Conservation (phyloP, 257 asterid species). For the Solanum rostratum region DNA sequence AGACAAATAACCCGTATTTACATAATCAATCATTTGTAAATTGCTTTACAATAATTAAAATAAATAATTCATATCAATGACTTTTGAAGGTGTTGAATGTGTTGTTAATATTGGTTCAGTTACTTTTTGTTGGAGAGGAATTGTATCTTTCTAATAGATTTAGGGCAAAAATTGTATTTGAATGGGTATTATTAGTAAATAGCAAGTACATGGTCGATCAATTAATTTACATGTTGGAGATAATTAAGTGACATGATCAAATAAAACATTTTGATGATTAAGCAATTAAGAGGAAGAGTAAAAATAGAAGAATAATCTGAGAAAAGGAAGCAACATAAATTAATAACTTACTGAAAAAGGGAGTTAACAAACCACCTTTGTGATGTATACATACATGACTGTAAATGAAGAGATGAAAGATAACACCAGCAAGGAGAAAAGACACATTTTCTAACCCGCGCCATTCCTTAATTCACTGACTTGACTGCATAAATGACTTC, state of each 20-base stretch:
- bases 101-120: background rate
- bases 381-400: background rate
- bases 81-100: background rate
- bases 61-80: background rate
- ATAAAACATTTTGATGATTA: no score
- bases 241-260: no score
- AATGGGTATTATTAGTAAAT: no score
- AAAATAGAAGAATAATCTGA: background rate
- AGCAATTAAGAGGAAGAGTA: background rate
- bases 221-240: no score
- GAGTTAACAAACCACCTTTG: background rate
- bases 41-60: background rate
- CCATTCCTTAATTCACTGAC: background rate
- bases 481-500: background rate
- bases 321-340: background rate
- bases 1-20: background rate
- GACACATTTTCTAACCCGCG: background rate
- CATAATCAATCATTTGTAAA: background rate
- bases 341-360: background rate
- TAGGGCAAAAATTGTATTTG: no score
- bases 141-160: background rate
- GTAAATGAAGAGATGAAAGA: background rate
- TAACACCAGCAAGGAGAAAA: background rate
- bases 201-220: no score
- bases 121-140: background rate